Evolutionary conservation across 441 rosid species (phyloP), one percentile per base, ranked within the genome.

Genomic region (Erysimum cheiri): DNA sequence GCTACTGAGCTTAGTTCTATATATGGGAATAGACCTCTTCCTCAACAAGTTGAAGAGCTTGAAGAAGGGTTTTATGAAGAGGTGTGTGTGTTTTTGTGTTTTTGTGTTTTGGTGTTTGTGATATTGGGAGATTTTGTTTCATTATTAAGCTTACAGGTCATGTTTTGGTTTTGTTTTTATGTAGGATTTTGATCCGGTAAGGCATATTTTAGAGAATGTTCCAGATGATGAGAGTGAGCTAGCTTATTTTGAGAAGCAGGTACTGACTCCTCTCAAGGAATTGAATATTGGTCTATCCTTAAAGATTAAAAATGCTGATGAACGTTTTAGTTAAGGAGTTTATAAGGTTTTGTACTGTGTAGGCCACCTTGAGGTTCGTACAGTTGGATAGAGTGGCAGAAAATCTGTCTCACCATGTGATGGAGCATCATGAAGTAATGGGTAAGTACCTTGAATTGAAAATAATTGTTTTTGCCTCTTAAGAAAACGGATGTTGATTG

Each of bases 401-500:
- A 74, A 80, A 32, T 43, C 78, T 95, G 62, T 95, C 97, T 55
- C 84, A 76, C 28, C 85, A 95, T 64, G 99, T 95, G 55, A 90
- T 92, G 96, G 91, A 92, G 82, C 97, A 95, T 88, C 93, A 89
- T 79, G 91, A 95, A 92, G 98, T 89, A 44, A 95, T 95, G 99
- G 99, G 99, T 95, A 78, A 78, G 90, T 78, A 70, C 32, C 15
- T 53, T 19, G 7, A 40, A 14, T 47, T 66, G 24, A 22, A 22
- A 22, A 22, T 22, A 22, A 22, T 2, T 22, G 24, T 2, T 1
- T 22, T 22, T 22, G n/a, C n/a, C n/a, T n/a, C n/a, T n/a, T n/a
- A 4, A 13, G 58, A 22, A 44, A 28, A 14, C 12, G 9, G 0
- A 58, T 64, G 3, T 64, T 6, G 2, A 32, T 35, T 17, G 50